Evolutionary conservation across 768 basidiomycete species (phyloP), one percentile per base, ranked within the genome.

Genomic region (Jaapia argillacea): DNA sequence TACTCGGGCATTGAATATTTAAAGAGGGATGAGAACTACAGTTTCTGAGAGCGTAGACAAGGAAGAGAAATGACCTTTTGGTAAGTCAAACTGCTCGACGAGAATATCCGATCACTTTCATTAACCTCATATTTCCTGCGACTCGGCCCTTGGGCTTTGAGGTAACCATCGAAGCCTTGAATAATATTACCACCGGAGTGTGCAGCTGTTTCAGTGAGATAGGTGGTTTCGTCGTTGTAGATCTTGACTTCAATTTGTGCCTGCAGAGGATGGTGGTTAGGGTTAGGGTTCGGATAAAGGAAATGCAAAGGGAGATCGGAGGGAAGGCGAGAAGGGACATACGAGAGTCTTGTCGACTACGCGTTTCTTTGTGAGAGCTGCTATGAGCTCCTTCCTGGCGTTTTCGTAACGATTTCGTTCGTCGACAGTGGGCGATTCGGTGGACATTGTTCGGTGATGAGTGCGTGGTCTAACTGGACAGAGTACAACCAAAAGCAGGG

Each of bases 171-270:
- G 50, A 90, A 90, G 3, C 88, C 88, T 52, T 82, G 82, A 27
- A 91, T 82, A 42, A 91, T 89, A 51, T 91, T 90, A 24, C 88
- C 88, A 14, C 87, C 85, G 52, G 77, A 80, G 48, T 83, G 80
- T 0, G 69, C 67, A 1, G 81, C 75, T 1, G 88, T 89, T 42
- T 91, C 88, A 5, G 77, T 75, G 26, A 91, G 67, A 59, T 90
- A 91, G 3, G 71, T 63, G 6, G 75, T 75, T 58, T 91, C 88
- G 22, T 85, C 68, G 48, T 76, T 79, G 63, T 85, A 85, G 51
- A 91, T 84, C 53, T 85, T 77, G 23, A 77, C 67, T 63, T 91
- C 88, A 45, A 85, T 68, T 52, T 81, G 73, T 18, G 85, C 84
- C 87, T 90, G 24, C 36, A 28, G 7, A 27, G 27, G 43, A 44